Base-by-base conservation (phyloP, 2,329 filamentous ascomycete species). In the Aspergillus pseudotamarii region DNA sequence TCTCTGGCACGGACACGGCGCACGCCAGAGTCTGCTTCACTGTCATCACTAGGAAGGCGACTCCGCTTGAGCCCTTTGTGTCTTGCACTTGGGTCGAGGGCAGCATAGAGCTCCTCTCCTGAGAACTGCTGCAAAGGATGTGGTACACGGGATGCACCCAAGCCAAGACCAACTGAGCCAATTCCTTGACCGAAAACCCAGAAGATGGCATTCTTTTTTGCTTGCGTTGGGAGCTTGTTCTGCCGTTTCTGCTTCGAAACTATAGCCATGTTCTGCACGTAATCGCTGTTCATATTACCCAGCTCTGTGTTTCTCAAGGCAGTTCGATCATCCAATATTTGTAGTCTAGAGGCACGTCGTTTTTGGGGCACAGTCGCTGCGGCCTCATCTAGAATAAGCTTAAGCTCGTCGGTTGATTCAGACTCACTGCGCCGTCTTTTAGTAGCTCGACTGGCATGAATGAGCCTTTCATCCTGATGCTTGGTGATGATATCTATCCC, bases 141-240 rank as follows among this genome's bases (percentile, higher is more conserved):
- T 8, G 72, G 64, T 43, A 77, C 70, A n/a, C 71, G 73, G 3
- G 76, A 73, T 12, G 75, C 71, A 6, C 81, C 81, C 14, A 85
- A 67, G 3, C 79, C 80, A 6, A 75, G 61, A 12, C 85, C 86
- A 9, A 88, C 80, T 48, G 81, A 81, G 48, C 84, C 86, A 53
- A 89, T 78, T 8, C 88, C 87, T 55, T 78, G 72, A 6, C 85
- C 86, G 63, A 85, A 82, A 4, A 91, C 82, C 80, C 86, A 90
- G 68, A 84, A 82, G 12, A 83, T 82, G 0, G 88, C 89, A 63
- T 89, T 90, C 71, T 84, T 86, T 75, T 86, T 90, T 2, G 88
- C 86, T 48, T 84, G 78, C 0, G 75, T 73, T 14, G 75, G 66
- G 16, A 78, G 69, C 55, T 78, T 81, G 38, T 81, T 77, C 6